Percentiles rank a stretch among this genome's conserved stretches.
These are phyloP conservation scores for Nemania bipapillata DNA, from an alignment of 2,329 filamentous ascomycete genomes.

Conservation along the genomic window DNA sequence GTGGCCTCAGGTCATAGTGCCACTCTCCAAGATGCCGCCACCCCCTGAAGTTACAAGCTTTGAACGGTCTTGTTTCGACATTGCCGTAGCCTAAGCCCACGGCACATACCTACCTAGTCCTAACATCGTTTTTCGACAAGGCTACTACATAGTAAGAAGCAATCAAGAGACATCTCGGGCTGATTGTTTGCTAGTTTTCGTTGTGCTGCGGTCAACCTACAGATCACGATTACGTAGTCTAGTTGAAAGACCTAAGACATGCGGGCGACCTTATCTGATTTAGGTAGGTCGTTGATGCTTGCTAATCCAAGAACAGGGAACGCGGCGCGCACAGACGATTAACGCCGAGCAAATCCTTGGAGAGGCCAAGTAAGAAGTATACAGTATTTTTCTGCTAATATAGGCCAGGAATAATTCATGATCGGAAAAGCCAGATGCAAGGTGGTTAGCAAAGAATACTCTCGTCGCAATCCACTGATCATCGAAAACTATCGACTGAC, in stretches of 20 bases:
- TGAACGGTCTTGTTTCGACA: neutral
- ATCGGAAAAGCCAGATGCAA: neutral
- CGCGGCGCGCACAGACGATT: neutral
- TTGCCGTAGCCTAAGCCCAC: neutral
- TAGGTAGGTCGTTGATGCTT: conserved; percentile 1
- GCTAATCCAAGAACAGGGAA: conserved; percentile 4
- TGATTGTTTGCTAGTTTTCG: neutral
- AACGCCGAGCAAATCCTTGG: neutral
- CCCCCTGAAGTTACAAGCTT: neutral
- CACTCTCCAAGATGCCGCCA: too few species aligned
- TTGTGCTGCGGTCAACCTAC: neutral
- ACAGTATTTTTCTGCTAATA: neutral
- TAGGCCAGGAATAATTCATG: neutral
- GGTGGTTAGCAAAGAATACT: too few species aligned
- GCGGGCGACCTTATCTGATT: neutral
- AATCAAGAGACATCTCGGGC: neutral
- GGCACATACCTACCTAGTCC: neutral
- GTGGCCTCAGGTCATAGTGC: too few species aligned
- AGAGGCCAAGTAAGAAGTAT: neutral
- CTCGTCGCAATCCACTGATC: too few species aligned
- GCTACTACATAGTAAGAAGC: too few species aligned
- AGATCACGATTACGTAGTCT: neutral
- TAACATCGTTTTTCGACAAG: too few species aligned
- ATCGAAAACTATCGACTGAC: too few species aligned
- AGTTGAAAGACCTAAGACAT: neutral